These are phyloP conservation scores for Chamaecrista fasciculata DNA, from an alignment of 306 rosid genomes.

Conservation along the genomic window DNA sequence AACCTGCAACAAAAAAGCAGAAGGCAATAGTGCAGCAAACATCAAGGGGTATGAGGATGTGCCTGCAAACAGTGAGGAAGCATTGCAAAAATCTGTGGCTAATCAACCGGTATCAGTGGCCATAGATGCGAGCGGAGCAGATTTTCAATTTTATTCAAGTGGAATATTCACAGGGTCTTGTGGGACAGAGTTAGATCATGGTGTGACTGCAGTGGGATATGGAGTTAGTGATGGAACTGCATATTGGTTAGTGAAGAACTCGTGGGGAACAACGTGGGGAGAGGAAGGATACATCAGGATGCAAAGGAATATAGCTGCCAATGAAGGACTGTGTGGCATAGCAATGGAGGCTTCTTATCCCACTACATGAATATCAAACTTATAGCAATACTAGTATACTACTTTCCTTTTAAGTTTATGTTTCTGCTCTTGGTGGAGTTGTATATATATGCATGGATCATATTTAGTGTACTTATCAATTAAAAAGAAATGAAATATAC, in stretches of 20 bases:
- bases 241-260: constrained; percentile 51
- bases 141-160: constrained; percentile 37
- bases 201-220: constrained; percentile 47
- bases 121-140: constrained; percentile 43
- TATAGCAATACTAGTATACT: no score
- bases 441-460: background rate
- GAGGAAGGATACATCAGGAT: constrained; percentile 49
- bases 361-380: constrained; percentile 20
- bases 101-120: constrained; percentile 48
- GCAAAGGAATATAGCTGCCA: constrained; percentile 37
- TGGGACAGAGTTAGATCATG: constrained; percentile 44
- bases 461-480: no score
- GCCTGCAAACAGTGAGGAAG: constrained; percentile 35
- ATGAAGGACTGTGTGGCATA: constrained; percentile 55
- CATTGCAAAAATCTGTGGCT: constrained; percentile 42
- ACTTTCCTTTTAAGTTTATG: background rate
- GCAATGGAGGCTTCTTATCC: constrained; percentile 59
- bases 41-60: constrained; percentile 42
- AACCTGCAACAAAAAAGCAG: constrained; percentile 18
- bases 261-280: constrained; percentile 53
- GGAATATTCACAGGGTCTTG: constrained; percentile 47
- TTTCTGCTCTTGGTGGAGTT: background rate
- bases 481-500: no score
- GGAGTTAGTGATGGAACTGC: constrained; percentile 21
- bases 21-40: constrained; percentile 13